phyloP scores from a whole-genome alignment of 2,329 filamentous ascomycete species.

The Venturia asperata region DNA sequence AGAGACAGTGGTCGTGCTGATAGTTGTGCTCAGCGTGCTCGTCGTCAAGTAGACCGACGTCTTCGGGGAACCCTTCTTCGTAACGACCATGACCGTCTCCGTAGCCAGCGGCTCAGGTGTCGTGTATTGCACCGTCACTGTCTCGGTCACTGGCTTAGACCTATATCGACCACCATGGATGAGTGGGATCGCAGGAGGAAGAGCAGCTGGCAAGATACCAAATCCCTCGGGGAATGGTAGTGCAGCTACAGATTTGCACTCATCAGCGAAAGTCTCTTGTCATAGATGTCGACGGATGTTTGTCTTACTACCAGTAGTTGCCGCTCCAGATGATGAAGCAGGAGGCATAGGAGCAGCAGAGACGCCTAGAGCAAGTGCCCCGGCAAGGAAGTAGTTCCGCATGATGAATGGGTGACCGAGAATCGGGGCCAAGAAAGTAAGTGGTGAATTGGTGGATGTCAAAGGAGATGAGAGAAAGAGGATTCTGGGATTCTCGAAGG shows the following conservation, averaged over 20 bases:
- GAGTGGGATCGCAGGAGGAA: not conserved
- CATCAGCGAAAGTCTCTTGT: not conserved
- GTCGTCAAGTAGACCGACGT: not conserved
- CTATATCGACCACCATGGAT: not conserved
- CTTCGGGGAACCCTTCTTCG: not conserved
- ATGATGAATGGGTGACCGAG: not conserved
- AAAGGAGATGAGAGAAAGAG: not conserved
- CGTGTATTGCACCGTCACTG: not conserved
- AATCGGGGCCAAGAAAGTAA: too few relatives aligned
- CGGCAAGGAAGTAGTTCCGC: not conserved
- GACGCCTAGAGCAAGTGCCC: not conserved
- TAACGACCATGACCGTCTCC: not conserved
- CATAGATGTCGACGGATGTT: not conserved
- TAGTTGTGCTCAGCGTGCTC: not conserved
- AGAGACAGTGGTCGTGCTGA: not conserved
- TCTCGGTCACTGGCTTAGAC: not conserved
- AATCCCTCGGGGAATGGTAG: not conserved
- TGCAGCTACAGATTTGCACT: not conserved
- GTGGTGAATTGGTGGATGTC: not conserved
- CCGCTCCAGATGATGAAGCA: not conserved
- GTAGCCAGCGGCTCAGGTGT: not conserved
- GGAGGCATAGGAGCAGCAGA: not conserved
- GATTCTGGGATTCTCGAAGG: not conserved
- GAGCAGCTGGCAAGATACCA: not conserved
- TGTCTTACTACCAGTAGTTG: not conserved